Evolutionary conservation across 306 rosid species (phyloP).

Genomic region (Elaeagnus macrophylla): DNA sequence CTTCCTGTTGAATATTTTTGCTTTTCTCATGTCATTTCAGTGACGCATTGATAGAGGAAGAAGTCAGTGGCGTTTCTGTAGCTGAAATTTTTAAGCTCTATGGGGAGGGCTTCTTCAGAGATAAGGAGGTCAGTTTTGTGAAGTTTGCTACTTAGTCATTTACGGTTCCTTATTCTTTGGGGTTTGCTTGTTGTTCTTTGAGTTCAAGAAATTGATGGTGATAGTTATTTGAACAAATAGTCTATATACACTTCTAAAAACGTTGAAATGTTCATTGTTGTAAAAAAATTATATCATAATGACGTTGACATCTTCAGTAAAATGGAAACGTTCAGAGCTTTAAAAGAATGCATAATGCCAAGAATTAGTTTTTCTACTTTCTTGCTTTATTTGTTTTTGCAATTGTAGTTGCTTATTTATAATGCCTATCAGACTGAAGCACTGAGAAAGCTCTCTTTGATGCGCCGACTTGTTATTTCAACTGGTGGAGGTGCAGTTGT

Average conservation of each 20-base stretch:
- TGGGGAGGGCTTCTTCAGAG: slow-evolving; percentile 81
- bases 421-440: slow-evolving; percentile 58
- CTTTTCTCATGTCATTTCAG: slow-evolving; percentile 40
- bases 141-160: too few species aligned
- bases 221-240: too few species aligned
- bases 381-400: background rate
- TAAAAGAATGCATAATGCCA: background rate
- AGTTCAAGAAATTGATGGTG: too few species aligned
- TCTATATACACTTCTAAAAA: too few species aligned
- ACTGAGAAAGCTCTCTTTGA: slow-evolving; percentile 52
- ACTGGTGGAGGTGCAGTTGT: slow-evolving; percentile 95
- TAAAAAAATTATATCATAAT: too few species aligned
- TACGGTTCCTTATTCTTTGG: too few species aligned
- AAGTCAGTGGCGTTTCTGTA: slow-evolving; percentile 55
- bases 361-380: background rate
- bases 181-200: too few species aligned
- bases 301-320: too few species aligned
- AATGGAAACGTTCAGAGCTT: too few species aligned
- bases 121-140: slow-evolving; percentile 66
- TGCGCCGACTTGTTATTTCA: slow-evolving; percentile 60
- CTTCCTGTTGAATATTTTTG: slow-evolving; percentile 22
- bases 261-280: too few species aligned
- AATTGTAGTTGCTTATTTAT: slow-evolving; percentile 3
- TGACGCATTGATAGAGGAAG: slow-evolving; percentile 74
- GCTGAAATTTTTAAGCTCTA: slow-evolving; percentile 74